These are phyloP conservation scores for Colletotrichum acutatum DNA, from an alignment of 2,329 filamentous ascomycete genomes.

Conservation along the genomic window DNA sequence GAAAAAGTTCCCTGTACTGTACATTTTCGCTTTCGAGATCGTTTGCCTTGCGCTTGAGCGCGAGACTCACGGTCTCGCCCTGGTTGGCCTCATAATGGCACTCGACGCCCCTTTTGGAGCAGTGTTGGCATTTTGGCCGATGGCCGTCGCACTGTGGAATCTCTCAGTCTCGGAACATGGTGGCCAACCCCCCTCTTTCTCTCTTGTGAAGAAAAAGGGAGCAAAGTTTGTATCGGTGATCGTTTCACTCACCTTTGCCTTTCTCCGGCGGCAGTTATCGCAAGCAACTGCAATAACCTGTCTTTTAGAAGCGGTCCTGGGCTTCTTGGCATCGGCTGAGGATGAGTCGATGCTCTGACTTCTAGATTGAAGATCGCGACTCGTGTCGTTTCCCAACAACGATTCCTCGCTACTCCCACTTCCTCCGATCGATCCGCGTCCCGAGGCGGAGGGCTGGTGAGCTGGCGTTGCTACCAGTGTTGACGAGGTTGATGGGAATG, in stretches of 20 bases:
- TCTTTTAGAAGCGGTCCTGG: constrained; percentile 18
- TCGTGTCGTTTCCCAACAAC: not conserved
- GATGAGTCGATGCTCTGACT: constrained; percentile 28
- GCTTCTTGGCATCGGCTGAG: constrained; percentile 13
- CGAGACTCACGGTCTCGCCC: constrained; percentile 34
- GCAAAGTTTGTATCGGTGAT: not conserved
- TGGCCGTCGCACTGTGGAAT: constrained; percentile 27
- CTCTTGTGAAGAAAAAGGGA: not conserved
- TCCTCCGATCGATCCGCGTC: not conserved
- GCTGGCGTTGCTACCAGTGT: not conserved
- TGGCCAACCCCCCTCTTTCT: not conserved
- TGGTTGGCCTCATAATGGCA: constrained; percentile 34
- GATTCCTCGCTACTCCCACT: not conserved
- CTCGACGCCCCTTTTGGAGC: constrained; percentile 23
- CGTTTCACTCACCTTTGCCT: constrained; percentile 26
- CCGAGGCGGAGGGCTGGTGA: not conserved
- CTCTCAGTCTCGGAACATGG: not conserved
- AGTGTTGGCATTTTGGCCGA: constrained; percentile 33
- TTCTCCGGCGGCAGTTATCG: constrained; percentile 29
- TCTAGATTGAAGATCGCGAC: not conserved
- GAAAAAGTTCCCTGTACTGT: constrained; percentile 36
- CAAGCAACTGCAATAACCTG: constrained; percentile 34
- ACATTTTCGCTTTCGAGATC: constrained; percentile 34
- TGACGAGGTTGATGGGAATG: not conserved
- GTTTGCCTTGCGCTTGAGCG: constrained; percentile 37